Evolutionary conservation across 2,329 filamentous ascomycete genomes (phyloP).

Genomic region (Cladosporium colombiae): DNA sequence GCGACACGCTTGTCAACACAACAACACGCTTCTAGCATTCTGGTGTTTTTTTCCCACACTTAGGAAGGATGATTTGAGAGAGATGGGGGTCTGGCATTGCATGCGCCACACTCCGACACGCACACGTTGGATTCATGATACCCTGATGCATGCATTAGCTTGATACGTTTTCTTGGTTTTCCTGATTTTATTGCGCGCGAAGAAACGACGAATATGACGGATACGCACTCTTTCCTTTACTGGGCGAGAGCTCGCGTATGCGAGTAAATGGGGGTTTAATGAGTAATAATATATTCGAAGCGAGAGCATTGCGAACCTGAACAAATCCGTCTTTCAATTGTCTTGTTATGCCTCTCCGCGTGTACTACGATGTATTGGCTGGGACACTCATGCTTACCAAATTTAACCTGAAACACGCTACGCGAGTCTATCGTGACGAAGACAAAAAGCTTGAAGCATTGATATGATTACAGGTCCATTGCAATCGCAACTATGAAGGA

Average conservation of each 20-base stretch:
- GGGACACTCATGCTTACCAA: neutral
- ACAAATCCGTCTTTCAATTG: neutral
- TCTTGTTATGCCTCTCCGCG: neutral
- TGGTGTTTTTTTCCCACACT: neutral
- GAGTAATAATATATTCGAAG: constrained; percentile 15
- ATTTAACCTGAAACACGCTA: neutral
- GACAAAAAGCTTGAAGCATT: neutral
- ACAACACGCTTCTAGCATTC: neutral
- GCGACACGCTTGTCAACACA: neutral
- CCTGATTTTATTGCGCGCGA: neutral
- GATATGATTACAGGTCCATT: constrained; percentile 12
- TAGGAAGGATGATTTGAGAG: neutral
- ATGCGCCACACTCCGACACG: neutral
- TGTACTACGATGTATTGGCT: neutral
- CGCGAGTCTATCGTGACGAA: neutral
- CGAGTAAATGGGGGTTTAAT: neutral
- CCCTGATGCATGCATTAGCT: constrained; percentile 21
- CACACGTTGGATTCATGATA: constrained; percentile 21
- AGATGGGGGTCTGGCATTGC: neutral
- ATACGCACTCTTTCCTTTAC: constrained; percentile 9
- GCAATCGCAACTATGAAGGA: constrained; percentile 16
- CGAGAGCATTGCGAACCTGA: constrained; percentile 1
- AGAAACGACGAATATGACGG: neutral
- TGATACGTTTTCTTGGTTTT: constrained; percentile 4
- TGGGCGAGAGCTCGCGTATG: neutral